Evolutionary conservation across 2,329 filamentous ascomycete genomes (phyloP).

Genomic region (Hymenoscyphus albidus): DNA sequence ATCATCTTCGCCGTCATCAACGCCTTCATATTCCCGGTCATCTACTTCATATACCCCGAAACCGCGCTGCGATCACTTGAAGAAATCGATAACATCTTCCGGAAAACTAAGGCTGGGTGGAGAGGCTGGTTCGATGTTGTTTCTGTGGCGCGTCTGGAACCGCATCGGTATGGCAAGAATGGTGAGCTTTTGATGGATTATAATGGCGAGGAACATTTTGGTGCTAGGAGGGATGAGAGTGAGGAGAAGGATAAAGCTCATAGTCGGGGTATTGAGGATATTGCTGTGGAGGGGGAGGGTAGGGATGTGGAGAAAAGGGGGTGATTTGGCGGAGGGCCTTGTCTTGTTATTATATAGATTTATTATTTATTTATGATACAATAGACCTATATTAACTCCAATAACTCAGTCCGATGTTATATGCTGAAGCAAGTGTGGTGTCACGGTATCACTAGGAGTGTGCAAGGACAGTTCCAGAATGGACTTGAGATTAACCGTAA

Average conservation of each 20-base stretch:
- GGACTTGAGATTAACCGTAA: too few species aligned
- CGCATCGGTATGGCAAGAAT: slow-evolving; percentile 54
- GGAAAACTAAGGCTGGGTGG: slow-evolving; percentile 42
- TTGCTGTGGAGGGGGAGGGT: slow-evolving; percentile 5
- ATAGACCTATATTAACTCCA: too few species aligned
- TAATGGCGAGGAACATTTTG: slow-evolving; percentile 26
- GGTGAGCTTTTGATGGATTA: slow-evolving; percentile 48
- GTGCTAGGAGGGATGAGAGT: slow-evolving; percentile 7
- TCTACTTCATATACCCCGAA: slow-evolving; percentile 63
- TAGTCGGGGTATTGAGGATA: slow-evolving; percentile 15
- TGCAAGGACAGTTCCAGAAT: too few species aligned
- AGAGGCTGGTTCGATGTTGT: slow-evolving; percentile 42
- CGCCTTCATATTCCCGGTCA: slow-evolving; percentile 32
- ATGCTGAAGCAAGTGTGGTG: too few species aligned
- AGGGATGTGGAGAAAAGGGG: slow-evolving; percentile 12
- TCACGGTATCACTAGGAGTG: too few species aligned
- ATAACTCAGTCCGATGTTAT: too few species aligned
- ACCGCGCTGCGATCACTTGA: slow-evolving; percentile 61
- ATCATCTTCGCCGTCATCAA: slow-evolving; percentile 61
- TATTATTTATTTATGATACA: too few species aligned
- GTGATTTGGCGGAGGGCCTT: background rate
- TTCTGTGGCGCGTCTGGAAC: slow-evolving; percentile 44
- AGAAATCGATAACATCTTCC: slow-evolving; percentile 64
- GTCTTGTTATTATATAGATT: too few species aligned
- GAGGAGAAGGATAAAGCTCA: slow-evolving; percentile 3